Evolutionary conservation across 148 eudicot species (phyloP).

Genomic region (Camellia lanceoleosa): DNA sequence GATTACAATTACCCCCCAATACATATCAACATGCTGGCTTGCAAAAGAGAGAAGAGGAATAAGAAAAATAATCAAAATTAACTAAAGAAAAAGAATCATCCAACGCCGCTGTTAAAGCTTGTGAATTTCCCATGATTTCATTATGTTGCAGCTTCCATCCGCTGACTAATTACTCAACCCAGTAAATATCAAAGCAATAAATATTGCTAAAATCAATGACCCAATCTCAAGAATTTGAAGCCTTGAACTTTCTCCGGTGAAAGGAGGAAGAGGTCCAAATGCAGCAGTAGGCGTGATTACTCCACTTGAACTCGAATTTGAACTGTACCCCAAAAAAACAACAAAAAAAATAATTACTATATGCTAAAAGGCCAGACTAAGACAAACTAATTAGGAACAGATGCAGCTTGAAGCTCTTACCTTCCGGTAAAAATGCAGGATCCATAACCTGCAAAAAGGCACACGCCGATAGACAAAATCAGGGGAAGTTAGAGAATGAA

Average conservation of each 20-base stretch:
- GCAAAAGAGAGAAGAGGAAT: not conserved
- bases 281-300: conserved; percentile 41
- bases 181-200: conserved; percentile 23
- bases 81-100: too few species aligned
- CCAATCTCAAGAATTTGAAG: conserved; percentile 24
- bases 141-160: not conserved
- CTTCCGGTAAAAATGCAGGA: conserved; percentile 76
- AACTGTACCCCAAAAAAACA: conserved; percentile 29
- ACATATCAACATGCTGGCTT: too few species aligned
- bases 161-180: not conserved
- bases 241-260: conserved; percentile 26
- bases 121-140: not conserved
- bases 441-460: conserved; percentile 61
- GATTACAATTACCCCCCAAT: too few species aligned
- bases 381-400: not conserved
- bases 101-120: not conserved
- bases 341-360: conserved; percentile 3
- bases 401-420: conserved; percentile 31
- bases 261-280: conserved; percentile 55
- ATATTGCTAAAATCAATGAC: conserved; percentile 27
- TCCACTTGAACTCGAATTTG: conserved; percentile 36
- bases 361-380: not conserved
- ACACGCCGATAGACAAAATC: conserved; percentile 11
- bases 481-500: not conserved
- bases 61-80: too few species aligned